A percentile compares a stretch with the other conserved stretches of the same genome.
These are phyloP conservation scores for Naegleria fowleri DNA, from an alignment of 208 protist genomes.

Conservation along the genomic window DNA sequence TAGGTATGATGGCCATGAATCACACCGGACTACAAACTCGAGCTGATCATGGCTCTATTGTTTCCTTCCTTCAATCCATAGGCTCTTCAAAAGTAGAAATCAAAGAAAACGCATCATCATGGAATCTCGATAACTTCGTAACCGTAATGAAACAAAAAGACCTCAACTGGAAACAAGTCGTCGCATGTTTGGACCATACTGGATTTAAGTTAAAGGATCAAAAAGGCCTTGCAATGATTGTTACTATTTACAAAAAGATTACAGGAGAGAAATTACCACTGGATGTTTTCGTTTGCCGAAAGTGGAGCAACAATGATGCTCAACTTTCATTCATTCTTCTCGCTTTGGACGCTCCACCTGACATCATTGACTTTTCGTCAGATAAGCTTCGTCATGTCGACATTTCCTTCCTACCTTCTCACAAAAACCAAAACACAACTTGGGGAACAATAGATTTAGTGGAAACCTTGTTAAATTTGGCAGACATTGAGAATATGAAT, in stretches of 20 bases:
- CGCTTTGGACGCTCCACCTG: constrained; percentile 37
- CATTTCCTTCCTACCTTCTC: constrained; percentile 6
- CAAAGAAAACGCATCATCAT: constrained; percentile 29
- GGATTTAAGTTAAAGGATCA: constrained; percentile 46
- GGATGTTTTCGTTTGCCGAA: constrained; percentile 42
- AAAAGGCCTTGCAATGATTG: constrained; percentile 49
- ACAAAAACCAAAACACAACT: neutral
- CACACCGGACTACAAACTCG: constrained; percentile 21
- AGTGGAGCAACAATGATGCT: constrained; percentile 52
- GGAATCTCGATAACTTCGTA: constrained; percentile 53
- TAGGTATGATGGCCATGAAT: constrained; percentile 48
- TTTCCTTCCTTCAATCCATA: neutral
- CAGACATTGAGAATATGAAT: constrained; percentile 41
- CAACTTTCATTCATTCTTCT: constrained; percentile 58
- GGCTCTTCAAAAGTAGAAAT: neutral
- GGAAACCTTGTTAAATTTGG: constrained; percentile 50
- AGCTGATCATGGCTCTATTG: neutral
- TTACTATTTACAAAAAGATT: constrained; percentile 39
- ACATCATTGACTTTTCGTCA: constrained; percentile 41
- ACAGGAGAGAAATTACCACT: constrained; percentile 40
- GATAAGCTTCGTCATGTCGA: constrained; percentile 8
- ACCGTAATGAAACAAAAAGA: constrained; percentile 43
- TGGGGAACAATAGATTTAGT: constrained; percentile 56
- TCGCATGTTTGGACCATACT: constrained; percentile 54
- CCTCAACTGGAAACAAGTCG: constrained; percentile 49